phyloP scores from a whole-genome alignment of 2,329 filamentous ascomycete genomes.

The Shiraia bambusicola region DNA sequence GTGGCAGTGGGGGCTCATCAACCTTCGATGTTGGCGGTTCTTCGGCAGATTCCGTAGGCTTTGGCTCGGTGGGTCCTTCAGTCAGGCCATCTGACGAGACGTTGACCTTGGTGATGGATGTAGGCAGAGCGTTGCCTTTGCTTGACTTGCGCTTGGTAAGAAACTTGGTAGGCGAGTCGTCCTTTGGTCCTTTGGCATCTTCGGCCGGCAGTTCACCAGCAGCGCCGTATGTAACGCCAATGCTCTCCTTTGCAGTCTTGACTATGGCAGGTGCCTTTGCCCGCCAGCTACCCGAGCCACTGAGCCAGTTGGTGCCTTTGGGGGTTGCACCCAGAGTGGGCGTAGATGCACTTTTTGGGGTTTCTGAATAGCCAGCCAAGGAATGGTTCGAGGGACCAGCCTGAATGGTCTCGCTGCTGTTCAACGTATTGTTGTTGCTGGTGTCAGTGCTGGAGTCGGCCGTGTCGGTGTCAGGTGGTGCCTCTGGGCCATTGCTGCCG shows the following conservation, averaged over 20 bases:
- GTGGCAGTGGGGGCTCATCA: conserved; percentile 47
- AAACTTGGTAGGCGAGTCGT: conserved; percentile 38
- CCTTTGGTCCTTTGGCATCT: conserved; percentile 28
- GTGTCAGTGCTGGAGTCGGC: not conserved
- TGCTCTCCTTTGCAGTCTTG: conserved; percentile 50
- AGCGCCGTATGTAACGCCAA: conserved; percentile 48
- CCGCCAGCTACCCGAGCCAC: conserved; percentile 47
- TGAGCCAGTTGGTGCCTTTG: conserved; percentile 47
- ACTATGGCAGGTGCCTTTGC: conserved; percentile 51
- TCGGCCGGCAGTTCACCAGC: conserved; percentile 44
- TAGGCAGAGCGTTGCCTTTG: conserved; percentile 49
- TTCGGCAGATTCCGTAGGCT: conserved; percentile 12
- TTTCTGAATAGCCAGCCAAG: conserved; percentile 13
- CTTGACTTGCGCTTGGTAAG: conserved; percentile 49
- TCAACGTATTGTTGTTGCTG: conserved; percentile 14
- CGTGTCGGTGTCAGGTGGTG: conserved; percentile 14
- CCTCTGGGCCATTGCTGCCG: conserved; percentile 8
- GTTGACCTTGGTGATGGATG: conserved; percentile 50
- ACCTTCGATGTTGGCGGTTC: conserved; percentile 14
- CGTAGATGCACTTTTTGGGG: conserved; percentile 16
- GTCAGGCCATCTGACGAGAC: conserved; percentile 44
- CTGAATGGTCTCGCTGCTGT: conserved; percentile 16
- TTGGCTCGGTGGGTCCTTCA: conserved; percentile 27
- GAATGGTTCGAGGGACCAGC: conserved; percentile 16
- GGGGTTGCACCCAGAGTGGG: conserved; percentile 21